phyloP scores from a whole-genome alignment of 1,139 yeast species.

The Magnusiomyces fungicola region DNA sequence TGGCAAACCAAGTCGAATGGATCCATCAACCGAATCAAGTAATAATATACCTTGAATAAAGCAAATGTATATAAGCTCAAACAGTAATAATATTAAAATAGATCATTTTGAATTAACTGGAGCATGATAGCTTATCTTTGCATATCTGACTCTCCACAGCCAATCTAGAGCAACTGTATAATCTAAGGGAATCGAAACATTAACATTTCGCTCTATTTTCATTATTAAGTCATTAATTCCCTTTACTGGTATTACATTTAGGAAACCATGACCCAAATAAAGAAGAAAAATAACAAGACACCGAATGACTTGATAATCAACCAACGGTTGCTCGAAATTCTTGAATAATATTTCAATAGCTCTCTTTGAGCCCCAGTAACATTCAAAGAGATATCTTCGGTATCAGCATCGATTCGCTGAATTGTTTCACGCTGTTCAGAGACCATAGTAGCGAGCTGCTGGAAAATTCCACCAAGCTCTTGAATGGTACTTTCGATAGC shows the following conservation, averaged over 20 bases:
- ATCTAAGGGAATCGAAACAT: too few species aligned
- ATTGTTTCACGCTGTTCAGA: conserved; percentile 96
- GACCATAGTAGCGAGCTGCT: conserved; percentile 94
- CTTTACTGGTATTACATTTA: conserved; percentile 13
- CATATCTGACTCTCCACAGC: too few species aligned
- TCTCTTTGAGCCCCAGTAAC: conserved; percentile 94
- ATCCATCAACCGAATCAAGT: too few species aligned
- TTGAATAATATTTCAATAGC: conserved; percentile 78
- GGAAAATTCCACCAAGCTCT: conserved; percentile 91
- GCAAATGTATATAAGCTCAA: too few species aligned
- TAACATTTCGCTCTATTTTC: too few species aligned
- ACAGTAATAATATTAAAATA: too few species aligned
- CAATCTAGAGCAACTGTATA: too few species aligned
- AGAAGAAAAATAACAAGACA: conserved; percentile 46
- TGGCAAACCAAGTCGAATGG: too few species aligned
- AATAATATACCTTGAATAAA: too few species aligned
- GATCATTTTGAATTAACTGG: too few species aligned
- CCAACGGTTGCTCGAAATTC: conserved; percentile 88
- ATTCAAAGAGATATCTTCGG: conserved; percentile 85
- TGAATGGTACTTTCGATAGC: conserved; percentile 93
- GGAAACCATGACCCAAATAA: conserved; percentile 29
- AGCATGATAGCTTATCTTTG: too few species aligned
- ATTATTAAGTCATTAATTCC: background rate
- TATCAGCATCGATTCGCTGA: conserved; percentile 90
- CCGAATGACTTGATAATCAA: conserved; percentile 85